Conservation (phyloP, 345 rosid species). For the Crucihimalaya himalaica region DNA sequence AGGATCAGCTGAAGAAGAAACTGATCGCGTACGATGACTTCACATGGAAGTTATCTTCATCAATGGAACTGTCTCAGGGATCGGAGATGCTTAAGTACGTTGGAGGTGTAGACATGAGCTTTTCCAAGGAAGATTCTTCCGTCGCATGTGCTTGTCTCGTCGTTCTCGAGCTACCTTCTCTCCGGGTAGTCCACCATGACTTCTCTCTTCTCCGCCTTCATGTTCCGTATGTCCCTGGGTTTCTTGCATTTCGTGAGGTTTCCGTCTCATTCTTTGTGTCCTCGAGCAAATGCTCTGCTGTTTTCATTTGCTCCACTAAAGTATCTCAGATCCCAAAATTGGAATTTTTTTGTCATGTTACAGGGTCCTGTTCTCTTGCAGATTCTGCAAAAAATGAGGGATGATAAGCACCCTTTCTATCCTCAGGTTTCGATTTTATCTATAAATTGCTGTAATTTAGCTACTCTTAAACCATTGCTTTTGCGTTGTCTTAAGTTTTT, state of each 20-base stretch:
- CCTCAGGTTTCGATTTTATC: constrained; percentile 61
- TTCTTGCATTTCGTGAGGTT: constrained; percentile 94
- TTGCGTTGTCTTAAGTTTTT: constrained; percentile 7
- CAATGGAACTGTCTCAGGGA: constrained; percentile 22
- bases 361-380: constrained; percentile 73
- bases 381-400: constrained; percentile 68
- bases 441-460: constrained; percentile 3
- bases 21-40: constrained; percentile 61
- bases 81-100: constrained; percentile 57
- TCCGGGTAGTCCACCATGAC: constrained; percentile 56
- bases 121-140: constrained; percentile 64
- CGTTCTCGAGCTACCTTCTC: constrained; percentile 58
- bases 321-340: constrained; percentile 12
- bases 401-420: constrained; percentile 47
- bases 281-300: not conserved
- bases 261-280: not conserved
- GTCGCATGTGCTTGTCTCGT: constrained; percentile 76
- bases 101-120: constrained; percentile 95
- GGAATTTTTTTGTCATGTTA: not conserved
- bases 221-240: constrained; percentile 80
- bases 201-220: constrained; percentile 47
- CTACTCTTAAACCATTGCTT: constrained; percentile 6
- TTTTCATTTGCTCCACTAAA: constrained; percentile 16
- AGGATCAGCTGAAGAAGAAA: constrained; percentile 57
- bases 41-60: constrained; percentile 51